Percentiles rank a stretch among this genome's conserved stretches.
These are phyloP conservation scores for Ophiostoma himal-ulmi DNA, from an alignment of 2,329 filamentous ascomycete genomes.

Conservation along the genomic window DNA sequence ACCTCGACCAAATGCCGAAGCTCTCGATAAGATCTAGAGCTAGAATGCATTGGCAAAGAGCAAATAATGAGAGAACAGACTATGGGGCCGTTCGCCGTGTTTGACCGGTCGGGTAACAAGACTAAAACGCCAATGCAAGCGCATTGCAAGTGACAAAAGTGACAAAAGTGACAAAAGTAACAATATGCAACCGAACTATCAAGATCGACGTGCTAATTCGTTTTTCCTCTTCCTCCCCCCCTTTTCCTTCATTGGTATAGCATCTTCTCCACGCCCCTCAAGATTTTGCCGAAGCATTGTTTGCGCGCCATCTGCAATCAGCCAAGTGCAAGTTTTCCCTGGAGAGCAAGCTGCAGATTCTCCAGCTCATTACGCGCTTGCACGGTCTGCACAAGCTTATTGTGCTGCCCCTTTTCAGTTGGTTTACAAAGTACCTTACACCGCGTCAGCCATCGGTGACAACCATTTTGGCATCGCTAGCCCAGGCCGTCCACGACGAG, in stretches of 20 bases:
- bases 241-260: conserved; percentile 13
- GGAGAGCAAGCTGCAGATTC: conserved; percentile 67
- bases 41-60: not conserved
- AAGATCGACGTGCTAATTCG: conserved; percentile 8
- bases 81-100: not conserved
- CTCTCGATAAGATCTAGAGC: not conserved
- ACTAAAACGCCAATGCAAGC: not conserved
- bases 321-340: conserved; percentile 77
- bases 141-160: not conserved
- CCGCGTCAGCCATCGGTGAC: conserved; percentile 82
- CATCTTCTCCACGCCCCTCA: conserved; percentile 93
- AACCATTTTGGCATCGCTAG: conserved; percentile 84
- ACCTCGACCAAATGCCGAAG: not conserved
- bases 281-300: conserved; percentile 83
- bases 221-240: not conserved
- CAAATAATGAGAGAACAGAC: not conserved
- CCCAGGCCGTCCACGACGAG: conserved; percentile 83
- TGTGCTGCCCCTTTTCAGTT: conserved; percentile 86
- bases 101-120: not conserved
- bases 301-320: conserved; percentile 84
- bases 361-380: conserved; percentile 84
- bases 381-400: conserved; percentile 91
- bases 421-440: conserved; percentile 88
- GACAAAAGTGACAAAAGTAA: not conserved
- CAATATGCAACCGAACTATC: not conserved